Evolutionary conservation across 2,329 filamentous ascomycete genomes (phyloP), one percentile per base, ranked within the genome.

Genomic region (Bipolaris victoriae): DNA sequence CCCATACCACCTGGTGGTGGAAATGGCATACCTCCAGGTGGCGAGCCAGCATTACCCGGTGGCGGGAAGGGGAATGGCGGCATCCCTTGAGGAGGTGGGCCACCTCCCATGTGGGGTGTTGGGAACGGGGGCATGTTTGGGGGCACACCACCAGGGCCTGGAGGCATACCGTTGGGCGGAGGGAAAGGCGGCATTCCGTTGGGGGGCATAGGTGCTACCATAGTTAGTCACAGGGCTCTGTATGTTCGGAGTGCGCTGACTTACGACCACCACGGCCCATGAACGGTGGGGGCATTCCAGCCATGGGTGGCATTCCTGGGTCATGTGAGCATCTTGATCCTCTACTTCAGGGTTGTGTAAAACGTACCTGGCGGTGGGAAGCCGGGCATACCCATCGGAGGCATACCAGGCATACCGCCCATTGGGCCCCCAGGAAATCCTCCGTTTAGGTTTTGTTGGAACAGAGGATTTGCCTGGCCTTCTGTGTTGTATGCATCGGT

Each of bases 401-500:
- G 63, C 63, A 66, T 66, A 3, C 56, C 58, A 10, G 61, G 60
- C 58, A 65, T 65, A 4, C 60, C 62, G 20, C 40, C 59, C 62
- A 70, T 68, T 1, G 67, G 64, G 4, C 60, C 71, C 57, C 70
- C 71, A n/a, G 68, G 65, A 51, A 77, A 68, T 72, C 83, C 86
- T 33, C 83, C 81, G 10, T 83, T 85, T 63, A 74, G 62, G n/a
- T 66, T 69, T 18, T 62, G 63, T 43, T 75, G 74, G 47, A 94
- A 86, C 87, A 95, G 92, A 49, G 90, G 93, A 77, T 96, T 97
- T 60, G 87, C 87, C 77, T 97, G 92, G 70, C 95, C 95, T 80
- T 96, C 95, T 67, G 92, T 92, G 63, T 91, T 91, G 81, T 99
- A 98, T 37, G 93, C 97, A 41, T 88, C 91, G 40, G 95, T 98